Evolutionary conservation across 2,329 filamentous ascomycete species (phyloP).

Genomic region (Thermomyces lanuginosus): DNA sequence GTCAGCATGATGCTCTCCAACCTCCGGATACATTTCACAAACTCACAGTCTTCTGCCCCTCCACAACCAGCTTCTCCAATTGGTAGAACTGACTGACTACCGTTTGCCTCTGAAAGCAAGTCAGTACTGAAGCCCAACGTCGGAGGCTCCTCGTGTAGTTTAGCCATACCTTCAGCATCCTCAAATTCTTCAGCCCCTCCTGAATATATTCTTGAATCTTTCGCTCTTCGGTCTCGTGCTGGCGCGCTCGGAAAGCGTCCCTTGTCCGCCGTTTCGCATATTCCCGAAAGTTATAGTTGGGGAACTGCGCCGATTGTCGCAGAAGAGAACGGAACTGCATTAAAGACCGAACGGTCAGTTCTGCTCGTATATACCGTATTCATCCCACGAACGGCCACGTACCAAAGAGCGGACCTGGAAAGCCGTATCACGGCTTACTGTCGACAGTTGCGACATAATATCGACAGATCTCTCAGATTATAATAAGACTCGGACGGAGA

Average conservation of each 20-base stretch:
- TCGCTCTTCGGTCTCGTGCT: constrained; percentile 53
- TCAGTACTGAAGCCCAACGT: constrained; percentile 17
- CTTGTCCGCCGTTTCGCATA: constrained; percentile 82
- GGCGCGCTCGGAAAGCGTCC: constrained; percentile 78
- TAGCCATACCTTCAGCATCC: constrained; percentile 88
- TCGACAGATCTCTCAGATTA: no score
- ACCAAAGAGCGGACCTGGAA: constrained; percentile 34
- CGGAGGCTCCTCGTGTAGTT: no score
- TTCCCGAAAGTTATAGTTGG: constrained; percentile 93
- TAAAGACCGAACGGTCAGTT: not conserved
- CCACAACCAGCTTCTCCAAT: constrained; percentile 77
- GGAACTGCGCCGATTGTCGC: constrained; percentile 71
- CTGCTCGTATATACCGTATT: not conserved
- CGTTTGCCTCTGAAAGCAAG: constrained; percentile 64
- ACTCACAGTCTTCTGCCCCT: constrained; percentile 63
- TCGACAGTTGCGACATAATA: constrained; percentile 28
- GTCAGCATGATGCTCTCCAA: no score
- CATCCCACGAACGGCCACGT: constrained; percentile 10
- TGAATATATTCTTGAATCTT: constrained; percentile 78
- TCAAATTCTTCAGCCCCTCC: constrained; percentile 70
- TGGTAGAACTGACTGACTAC: constrained; percentile 91
- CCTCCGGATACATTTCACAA: constrained; percentile 8
- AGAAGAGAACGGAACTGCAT: constrained; percentile 77
- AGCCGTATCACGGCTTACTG: constrained; percentile 26
- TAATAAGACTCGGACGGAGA: not conserved